Conservation (phyloP, 1,139 yeast species). For the Yamadazyma siamensis region DNA sequence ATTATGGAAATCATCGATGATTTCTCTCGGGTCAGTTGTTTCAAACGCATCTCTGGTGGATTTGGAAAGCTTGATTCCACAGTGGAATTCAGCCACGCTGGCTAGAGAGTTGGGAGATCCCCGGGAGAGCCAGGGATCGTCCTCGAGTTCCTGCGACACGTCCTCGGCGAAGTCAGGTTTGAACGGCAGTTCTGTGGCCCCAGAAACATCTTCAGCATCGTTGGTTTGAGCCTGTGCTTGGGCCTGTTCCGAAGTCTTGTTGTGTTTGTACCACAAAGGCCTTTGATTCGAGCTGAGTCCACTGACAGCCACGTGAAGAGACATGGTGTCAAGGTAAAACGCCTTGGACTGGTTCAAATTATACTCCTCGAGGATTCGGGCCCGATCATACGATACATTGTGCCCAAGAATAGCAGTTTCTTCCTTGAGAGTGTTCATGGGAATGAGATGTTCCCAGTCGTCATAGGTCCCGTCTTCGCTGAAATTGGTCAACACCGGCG, state of each 20-base stretch:
- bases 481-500: constrained; percentile 59
- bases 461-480: constrained; percentile 24
- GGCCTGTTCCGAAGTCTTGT: constrained; percentile 33
- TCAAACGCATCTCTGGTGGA: constrained; percentile 62
- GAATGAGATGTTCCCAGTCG: constrained; percentile 68
- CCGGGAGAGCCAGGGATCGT: constrained; percentile 75
- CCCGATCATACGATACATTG: constrained; percentile 88
- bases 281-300: constrained; percentile 95
- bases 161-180: constrained; percentile 12
- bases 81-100: constrained; percentile 78
- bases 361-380: constrained; percentile 83
- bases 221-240: constrained; percentile 6
- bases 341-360: constrained; percentile 61
- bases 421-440: constrained; percentile 50
- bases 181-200: constrained; percentile 1
- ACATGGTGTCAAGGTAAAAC: constrained; percentile 87
- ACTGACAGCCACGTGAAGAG: constrained; percentile 83
- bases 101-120: constrained; percentile 81
- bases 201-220: constrained; percentile 1
- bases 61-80: constrained; percentile 69
- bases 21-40: constrained; percentile 48
- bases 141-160: constrained; percentile 29
- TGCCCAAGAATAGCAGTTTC: constrained; percentile 78
- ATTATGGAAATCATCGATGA: constrained; percentile 55
- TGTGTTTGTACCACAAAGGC: constrained; percentile 69